Evolutionary conservation across 1,139 yeast genomes (phyloP), one percentile per base, ranked within the genome.

Genomic region (Debaryomyces fabryi): DNA sequence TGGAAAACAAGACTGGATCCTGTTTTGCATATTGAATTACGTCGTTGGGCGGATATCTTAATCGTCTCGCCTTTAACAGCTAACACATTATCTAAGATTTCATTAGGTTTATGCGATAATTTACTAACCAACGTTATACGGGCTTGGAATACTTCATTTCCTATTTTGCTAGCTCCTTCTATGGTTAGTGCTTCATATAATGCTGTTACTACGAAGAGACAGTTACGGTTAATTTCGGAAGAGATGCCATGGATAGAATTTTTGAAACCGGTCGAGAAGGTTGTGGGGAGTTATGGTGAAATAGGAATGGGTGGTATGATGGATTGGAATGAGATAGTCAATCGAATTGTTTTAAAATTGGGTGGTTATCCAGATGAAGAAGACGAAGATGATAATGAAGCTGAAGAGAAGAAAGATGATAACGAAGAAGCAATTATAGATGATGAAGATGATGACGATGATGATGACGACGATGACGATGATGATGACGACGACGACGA

Each of bases 291-390:
- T 47, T 90, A 89, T 67, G 97, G 98, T 50, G 97, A 91, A 60
- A 91, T 92, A 52, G 97, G 97, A 30, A 88, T 87, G 92, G 93
- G 95, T 36, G 95, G 95, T 48, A 87, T 87, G 95, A 83, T 86
- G 85, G 93, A 87, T 60, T 85, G 87, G 81, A 88, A 89, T 67
- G 97, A 91, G 67, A 86, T 92, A 57, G 96, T 90, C 25, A 93
- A 90, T 60, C 84, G 82, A 61, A 82, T 89, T 52, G 96, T 89
- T 2, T 74, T 85, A 65, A 88, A 89, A 61, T 69, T 90, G 47
- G 97, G 97, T 38, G 96, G 96, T 0, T 88, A 88, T 65, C 96
- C 96, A 1, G 89, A 89, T n/a, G 91, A 82, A 9, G 92, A 85
- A 1, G 91, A 86, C 29, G 91, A 85, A 1, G 90, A 84, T 1